Percentiles rank a stretch among this genome's conserved stretches.
Conservation (phyloP, 306 rosid species). For the Alnus rubra region DNA sequence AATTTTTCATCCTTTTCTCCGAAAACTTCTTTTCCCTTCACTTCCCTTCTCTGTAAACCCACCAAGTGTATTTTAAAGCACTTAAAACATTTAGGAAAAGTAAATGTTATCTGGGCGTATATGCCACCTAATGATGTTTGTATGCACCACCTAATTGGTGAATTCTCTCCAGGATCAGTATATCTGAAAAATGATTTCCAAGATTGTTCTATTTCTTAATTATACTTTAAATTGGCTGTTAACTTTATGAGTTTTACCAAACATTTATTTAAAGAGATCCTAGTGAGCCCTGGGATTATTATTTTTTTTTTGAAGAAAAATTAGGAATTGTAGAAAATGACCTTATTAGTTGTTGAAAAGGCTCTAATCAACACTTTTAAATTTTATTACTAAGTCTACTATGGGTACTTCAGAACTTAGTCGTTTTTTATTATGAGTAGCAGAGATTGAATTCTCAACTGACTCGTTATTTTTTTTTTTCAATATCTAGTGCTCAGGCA, state of each 20-base stretch:
- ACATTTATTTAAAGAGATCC: background rate
- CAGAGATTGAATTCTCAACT: conserved; percentile 8
- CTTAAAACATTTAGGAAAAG: background rate
- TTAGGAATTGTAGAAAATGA: background rate
- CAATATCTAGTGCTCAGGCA: conserved; percentile 37
- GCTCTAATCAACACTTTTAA: background rate
- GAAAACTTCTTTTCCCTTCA: background rate
- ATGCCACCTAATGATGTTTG: background rate
- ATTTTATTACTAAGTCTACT: background rate
- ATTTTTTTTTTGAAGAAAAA: background rate
- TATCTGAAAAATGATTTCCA: background rate
- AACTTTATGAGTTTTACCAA: background rate
- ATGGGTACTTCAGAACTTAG: background rate
- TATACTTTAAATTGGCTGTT: background rate
- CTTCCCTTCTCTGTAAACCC: background rate
- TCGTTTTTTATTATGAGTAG: background rate
- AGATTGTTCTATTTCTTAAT: background rate
- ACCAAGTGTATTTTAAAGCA: background rate
- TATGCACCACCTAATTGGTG: background rate
- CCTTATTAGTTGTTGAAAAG: background rate
- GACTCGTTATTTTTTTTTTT: conserved; percentile 1
- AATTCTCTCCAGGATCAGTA: background rate
- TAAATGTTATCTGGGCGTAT: no score
- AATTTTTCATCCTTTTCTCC: no score
- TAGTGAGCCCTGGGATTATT: background rate